Percentiles rank a stretch among this genome's conserved stretches.
Conservation (phyloP, 345 rosid genomes). For the Arabidopsis suecica region DNA sequence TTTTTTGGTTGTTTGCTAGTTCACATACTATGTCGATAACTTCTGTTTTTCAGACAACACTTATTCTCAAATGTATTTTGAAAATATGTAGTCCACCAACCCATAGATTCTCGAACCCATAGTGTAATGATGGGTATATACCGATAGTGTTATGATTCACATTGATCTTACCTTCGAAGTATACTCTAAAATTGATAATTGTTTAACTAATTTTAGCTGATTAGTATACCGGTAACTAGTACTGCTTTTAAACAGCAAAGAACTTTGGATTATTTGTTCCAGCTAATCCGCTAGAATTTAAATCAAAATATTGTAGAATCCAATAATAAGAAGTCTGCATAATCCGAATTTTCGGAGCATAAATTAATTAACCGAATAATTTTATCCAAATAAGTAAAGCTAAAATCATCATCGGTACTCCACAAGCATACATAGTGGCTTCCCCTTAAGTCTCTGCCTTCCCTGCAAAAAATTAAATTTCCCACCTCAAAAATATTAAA, state of each 20-base stretch:
- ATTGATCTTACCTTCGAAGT: no score
- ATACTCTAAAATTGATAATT: no score
- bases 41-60: no score
- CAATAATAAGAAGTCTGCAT: constrained; percentile 40
- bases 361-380: constrained; percentile 33
- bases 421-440: constrained; percentile 73
- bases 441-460: constrained; percentile 68
- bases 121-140: no score
- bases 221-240: no score
- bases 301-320: constrained; percentile 25
- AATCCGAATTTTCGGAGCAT: constrained; percentile 38
- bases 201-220: no score
- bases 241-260: constrained; percentile 3
- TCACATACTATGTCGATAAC: no score
- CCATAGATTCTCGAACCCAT: no score
- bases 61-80: no score
- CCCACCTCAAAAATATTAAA: constrained; percentile 32
- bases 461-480: constrained; percentile 54
- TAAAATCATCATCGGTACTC: constrained; percentile 59
- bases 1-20: no score
- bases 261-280: constrained; percentile 20
- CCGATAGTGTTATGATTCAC: no score
- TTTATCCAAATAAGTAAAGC: constrained; percentile 21
- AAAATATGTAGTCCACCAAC: no score
- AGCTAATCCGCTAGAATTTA: constrained; percentile 31